Percentiles rank a stretch among this genome's conserved stretches.
phyloP scores from a whole-genome alignment of 768 basidiomycete species.

The Lactifluus rugatus region DNA sequence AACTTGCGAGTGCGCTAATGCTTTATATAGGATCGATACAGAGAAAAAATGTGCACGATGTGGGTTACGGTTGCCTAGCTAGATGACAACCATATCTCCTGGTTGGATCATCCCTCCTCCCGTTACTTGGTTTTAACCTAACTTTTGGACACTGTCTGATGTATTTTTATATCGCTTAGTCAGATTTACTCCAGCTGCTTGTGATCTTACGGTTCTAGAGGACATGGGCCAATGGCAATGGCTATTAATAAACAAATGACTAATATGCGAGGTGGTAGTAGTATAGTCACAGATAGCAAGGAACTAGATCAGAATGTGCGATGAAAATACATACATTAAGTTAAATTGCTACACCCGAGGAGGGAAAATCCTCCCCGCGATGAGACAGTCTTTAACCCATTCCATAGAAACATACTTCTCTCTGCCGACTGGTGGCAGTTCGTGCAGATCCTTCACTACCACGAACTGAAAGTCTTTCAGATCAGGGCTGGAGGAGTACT shows the following conservation, averaged over 20 bases:
- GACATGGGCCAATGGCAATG: background rate
- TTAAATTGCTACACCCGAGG: slow-evolving; percentile 16
- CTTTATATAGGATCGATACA: slow-evolving; percentile 18
- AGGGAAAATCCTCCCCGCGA: slow-evolving; percentile 46
- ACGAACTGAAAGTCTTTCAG: slow-evolving; percentile 46
- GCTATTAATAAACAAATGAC: slow-evolving; percentile 1
- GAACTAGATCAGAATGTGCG: background rate
- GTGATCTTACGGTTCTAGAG: background rate
- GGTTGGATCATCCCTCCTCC: background rate
- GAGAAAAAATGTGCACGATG: slow-evolving; percentile 25
- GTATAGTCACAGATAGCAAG: background rate
- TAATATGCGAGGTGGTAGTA: background rate
- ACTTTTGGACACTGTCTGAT: background rate
- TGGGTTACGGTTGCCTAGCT: slow-evolving; percentile 18
- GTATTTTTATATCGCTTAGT: background rate
- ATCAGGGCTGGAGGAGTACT: slow-evolving; percentile 29
- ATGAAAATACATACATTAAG: background rate
- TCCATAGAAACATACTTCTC: slow-evolving; percentile 41
- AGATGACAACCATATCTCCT: background rate
- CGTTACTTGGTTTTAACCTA: background rate
- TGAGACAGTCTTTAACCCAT: slow-evolving; percentile 74
- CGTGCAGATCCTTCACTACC: slow-evolving; percentile 43
- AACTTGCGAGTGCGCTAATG: background rate
- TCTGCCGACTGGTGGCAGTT: slow-evolving; percentile 20
- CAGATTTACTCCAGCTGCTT: background rate